Base-by-base conservation (phyloP, 306 rosid genomes). In the Acacia confusa region DNA sequence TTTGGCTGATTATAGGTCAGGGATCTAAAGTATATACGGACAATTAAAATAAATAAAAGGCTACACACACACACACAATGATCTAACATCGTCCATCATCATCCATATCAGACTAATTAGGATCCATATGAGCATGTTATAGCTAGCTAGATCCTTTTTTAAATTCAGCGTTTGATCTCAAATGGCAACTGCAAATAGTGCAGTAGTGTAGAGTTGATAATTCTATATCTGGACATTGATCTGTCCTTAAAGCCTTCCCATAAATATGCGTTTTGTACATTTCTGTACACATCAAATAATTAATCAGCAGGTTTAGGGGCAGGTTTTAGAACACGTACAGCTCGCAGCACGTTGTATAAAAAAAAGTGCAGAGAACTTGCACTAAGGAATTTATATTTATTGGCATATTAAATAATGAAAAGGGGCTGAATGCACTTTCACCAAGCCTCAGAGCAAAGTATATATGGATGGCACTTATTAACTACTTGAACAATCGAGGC, bases 401-500 rank as follows among this genome's bases (percentile, higher is more conserved):
- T 57, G 79, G 81, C 84, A 81, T 50, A 47, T 83, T 73, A 70
- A 81, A 86, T 81, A 82, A 81, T 70, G 30, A 61, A 74, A 85
- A 82, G 81, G 69, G 64, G 1, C 44, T 9, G 55, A 70, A 80
- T 52, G 79, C 53, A 71, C 92, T 86, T 84, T 86, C 84, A 79
- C 83, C 86, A 53, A 82, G 86, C 80, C 87, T 85, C 8, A 75
- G 34, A 53, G 63, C 79, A 63, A 55, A 75, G 75, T 78, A 84
- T 85, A 80, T 84, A 45, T 87, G 90, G 84, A 83, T 50, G 89
- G 88, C 85, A 90, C 89, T 84, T 45, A 81, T 90, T 82, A 86
- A 74, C 63, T 82, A 81, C 85, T 78, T 89, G 92, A 82, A 92
- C 89, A 87, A 87, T 87, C 91, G 58, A 85, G 82, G 90, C 82